Conservation (phyloP, 148 eudicot genomes). For the Diospyros lotus region DNA sequence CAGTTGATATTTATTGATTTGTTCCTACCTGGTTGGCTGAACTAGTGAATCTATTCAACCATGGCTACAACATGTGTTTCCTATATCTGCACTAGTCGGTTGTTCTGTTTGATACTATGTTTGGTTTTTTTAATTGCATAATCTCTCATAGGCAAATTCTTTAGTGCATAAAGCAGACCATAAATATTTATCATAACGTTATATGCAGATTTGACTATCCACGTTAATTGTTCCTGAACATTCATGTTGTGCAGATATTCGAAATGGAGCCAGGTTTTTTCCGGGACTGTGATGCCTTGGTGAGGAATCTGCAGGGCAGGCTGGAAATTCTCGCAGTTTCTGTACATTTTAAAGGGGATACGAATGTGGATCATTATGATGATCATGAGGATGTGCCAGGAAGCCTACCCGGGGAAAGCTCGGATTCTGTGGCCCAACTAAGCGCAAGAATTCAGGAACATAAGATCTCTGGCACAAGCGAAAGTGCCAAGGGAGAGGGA, state of each 20-base stretch:
- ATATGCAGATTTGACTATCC: too few species aligned
- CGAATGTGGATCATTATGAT: slow-evolving; percentile 57
- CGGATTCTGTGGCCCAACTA: slow-evolving; percentile 37
- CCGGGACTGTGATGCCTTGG: slow-evolving; percentile 71
- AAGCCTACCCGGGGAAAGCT: slow-evolving; percentile 30
- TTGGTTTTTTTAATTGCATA: too few species aligned
- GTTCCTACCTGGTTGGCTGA: too few species aligned
- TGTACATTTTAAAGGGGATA: slow-evolving; percentile 75
- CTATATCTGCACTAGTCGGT: too few species aligned
- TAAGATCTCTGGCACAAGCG: slow-evolving; percentile 30
- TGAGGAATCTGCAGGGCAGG: slow-evolving; percentile 77
- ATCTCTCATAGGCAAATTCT: too few species aligned
- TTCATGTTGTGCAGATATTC: slow-evolving; percentile 50
- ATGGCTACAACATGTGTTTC: too few species aligned
- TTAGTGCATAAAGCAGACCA: too few species aligned
- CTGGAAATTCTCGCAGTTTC: slow-evolving; percentile 83
- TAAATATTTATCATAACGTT: too few species aligned
- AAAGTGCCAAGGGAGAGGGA: slow-evolving; percentile 31
- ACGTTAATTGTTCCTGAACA: too few species aligned
- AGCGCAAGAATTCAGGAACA: slow-evolving; percentile 61
- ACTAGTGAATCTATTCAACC: too few species aligned
- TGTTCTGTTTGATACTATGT: too few species aligned
- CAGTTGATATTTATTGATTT: too few species aligned
- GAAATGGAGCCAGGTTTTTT: slow-evolving; percentile 76
- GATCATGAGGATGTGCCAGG: slow-evolving; percentile 49